Evolutionary conservation across 495 filamentous ascomycete species (phyloP), one percentile per base, ranked within the genome.

Genomic region (Amniculicola lignicola): DNA sequence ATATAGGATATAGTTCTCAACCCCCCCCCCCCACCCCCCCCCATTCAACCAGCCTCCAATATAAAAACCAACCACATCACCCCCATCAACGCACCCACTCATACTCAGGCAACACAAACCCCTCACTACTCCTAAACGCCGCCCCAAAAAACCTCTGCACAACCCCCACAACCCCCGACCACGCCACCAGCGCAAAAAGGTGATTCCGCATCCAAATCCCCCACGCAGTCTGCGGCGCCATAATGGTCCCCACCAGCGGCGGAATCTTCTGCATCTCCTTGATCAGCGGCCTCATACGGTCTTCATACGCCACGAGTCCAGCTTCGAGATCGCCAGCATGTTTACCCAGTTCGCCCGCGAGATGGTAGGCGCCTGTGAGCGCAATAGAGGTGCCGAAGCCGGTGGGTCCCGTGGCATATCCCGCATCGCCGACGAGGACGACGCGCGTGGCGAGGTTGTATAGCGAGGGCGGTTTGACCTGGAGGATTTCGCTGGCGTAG

Each of bases 401-500:
- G 10, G 54, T 55, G 3, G 64, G 54, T 37, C 69, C 62, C 3
- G 71, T 45, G 2, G 64, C 66, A 56, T 74, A 75, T 1, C 69
- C 63, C 25, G 63, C 61, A 43, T 66, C 63, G 7, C 63, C 63
- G 37, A 64, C 47, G 19, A 63, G 19, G 16, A 54, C 55, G 31
- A 57, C 42, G 27, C 63, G 61, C 3, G 38, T 49, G n/a, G n/a
- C n/a, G n/a, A n/a, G n/a, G 19, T 67, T 70, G 24, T 62, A 62
- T 35, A 75, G 40, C 12, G 11, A 60, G 15, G 74, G 69, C 15
- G 54, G 15, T 52, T 73, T 74, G 63, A 79, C 70, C 61, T 80
- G 77, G 1, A 70, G 69, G n/a, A 74, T 54, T 36, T 75, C 76
- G 36, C 56, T 64, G 14, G 64, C 69, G 63, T 80, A 79, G 55